Evolutionary conservation across 371 early-diverging fungal species (phyloP).

Genomic region (Umbelopsis sp.): DNA sequence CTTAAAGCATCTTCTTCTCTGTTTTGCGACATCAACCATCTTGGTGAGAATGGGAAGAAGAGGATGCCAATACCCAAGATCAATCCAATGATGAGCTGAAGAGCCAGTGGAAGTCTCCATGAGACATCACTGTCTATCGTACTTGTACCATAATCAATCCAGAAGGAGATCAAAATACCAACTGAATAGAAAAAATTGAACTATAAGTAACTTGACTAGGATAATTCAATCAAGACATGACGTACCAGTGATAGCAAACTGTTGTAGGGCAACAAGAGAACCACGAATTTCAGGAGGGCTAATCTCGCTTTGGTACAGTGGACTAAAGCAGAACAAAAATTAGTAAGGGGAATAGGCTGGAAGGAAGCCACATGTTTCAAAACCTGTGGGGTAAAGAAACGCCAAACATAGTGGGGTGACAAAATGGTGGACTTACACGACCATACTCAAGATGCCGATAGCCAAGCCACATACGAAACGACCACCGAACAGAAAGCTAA

Average conservation of each 20-base stretch:
- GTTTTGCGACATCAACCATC: constrained; percentile 78
- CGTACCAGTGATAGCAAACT: constrained; percentile 75
- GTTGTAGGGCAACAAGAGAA: constrained; percentile 83
- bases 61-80: constrained; percentile 70
- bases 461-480: constrained; percentile 84
- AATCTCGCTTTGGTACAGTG: constrained; percentile 89
- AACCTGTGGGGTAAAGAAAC: not conserved
- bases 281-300: constrained; percentile 87
- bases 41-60: constrained; percentile 90
- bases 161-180: constrained; percentile 75
- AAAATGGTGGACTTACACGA: constrained; percentile 50
- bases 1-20: constrained; percentile 71
- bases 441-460: constrained; percentile 83
- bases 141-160: constrained; percentile 69
- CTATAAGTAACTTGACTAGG: not conserved
- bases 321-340: constrained; percentile 35
- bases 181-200: constrained; percentile 19
- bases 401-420: not conserved
- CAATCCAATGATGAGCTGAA: constrained; percentile 77
- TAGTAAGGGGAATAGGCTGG: constrained; percentile 5
- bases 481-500: constrained; percentile 65
- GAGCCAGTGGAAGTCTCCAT: constrained; percentile 83
- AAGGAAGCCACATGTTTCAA: constrained; percentile 9
- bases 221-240: not conserved
- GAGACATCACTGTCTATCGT: constrained; percentile 54